phyloP scores from a whole-genome alignment of 768 basidiomycete genomes.

The Agrocybe praecox region DNA sequence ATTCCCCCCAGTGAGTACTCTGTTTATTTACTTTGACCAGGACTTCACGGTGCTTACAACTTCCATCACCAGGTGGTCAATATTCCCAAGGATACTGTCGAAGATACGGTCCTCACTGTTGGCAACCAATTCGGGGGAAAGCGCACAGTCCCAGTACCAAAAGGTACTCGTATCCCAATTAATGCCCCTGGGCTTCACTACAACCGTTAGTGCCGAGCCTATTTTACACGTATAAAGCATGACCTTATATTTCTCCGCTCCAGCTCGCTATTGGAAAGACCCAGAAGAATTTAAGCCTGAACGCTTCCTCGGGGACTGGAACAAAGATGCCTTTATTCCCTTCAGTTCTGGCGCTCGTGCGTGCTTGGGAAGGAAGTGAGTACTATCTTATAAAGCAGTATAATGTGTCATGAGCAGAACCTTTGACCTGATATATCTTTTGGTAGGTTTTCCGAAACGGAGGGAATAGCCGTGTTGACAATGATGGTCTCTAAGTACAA shows the following conservation, averaged over 20 bases:
- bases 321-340: conserved; percentile 53
- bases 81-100: conserved; percentile 45
- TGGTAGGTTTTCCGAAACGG: conserved; percentile 50
- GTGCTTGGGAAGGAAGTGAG: conserved; percentile 22
- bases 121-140: conserved; percentile 39
- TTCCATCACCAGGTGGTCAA: conserved; percentile 28
- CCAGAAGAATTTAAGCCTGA: conserved; percentile 43
- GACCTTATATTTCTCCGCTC: neutral
- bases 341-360: conserved; percentile 42
- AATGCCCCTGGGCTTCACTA: conserved; percentile 46
- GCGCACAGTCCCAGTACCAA: conserved; percentile 40
- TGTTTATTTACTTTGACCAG: no score
- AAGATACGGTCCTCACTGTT: conserved; percentile 43
- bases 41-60: neutral
- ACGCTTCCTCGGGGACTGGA: conserved; percentile 51
- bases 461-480: conserved; percentile 50
- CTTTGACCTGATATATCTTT: neutral
- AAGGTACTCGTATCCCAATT: conserved; percentile 38
- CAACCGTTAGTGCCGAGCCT: conserved; percentile 40
- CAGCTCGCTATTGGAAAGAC: conserved; percentile 53
- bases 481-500: conserved; percentile 47
- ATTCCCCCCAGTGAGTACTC: conserved; percentile 40
- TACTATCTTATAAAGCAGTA: no score
- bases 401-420: no score
- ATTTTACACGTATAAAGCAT: no score